phyloP scores from a whole-genome alignment of 2,329 filamentous ascomycete genomes.

The Hypoxylon sp. region DNA sequence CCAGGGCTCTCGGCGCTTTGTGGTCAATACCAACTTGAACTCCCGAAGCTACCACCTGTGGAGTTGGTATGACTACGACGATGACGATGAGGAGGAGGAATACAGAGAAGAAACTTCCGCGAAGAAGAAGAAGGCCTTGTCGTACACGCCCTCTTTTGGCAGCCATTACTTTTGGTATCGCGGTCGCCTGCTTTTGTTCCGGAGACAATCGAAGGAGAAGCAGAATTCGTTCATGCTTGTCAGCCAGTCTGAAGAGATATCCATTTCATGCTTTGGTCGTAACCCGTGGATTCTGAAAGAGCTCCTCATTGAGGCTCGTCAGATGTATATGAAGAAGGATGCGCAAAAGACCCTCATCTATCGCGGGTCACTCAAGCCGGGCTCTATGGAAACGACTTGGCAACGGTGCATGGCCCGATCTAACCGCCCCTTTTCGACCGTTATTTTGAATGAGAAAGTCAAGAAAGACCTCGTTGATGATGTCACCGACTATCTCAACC shows the following conservation, averaged over 20 bases:
- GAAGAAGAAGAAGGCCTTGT: conserved; percentile 64
- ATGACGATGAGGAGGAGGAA: conserved; percentile 63
- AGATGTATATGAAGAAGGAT: conserved; percentile 70
- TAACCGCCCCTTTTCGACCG: conserved; percentile 74
- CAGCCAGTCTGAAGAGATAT: conserved; percentile 72
- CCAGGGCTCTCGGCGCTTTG: conserved; percentile 71
- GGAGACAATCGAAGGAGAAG: conserved; percentile 65
- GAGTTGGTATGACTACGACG: conserved; percentile 62
- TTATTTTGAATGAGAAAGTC: conserved; percentile 73
- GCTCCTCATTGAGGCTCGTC: conserved; percentile 71
- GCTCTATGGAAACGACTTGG: conserved; percentile 66
- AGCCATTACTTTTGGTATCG: conserved; percentile 79
- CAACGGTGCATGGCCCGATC: conserved; percentile 73
- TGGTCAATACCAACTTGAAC: conserved; percentile 75
- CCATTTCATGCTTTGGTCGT: conserved; percentile 73
- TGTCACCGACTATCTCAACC: conserved; percentile 74
- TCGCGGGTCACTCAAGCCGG: conserved; percentile 65
- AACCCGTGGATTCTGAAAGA: conserved; percentile 73
- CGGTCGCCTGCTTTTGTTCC: conserved; percentile 70
- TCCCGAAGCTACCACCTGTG: conserved; percentile 67
- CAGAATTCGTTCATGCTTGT: conserved; percentile 57
- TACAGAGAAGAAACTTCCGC: conserved; percentile 52
- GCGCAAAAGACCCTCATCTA: conserved; percentile 76
- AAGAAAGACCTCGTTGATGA: conserved; percentile 74
- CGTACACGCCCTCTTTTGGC: conserved; percentile 78